A percentile compares a stretch with the other conserved stretches of the same genome.
These are phyloP conservation scores for Fusarium sp. DNA, from an alignment of 2,329 filamentous ascomycete species.

Conservation along the genomic window DNA sequence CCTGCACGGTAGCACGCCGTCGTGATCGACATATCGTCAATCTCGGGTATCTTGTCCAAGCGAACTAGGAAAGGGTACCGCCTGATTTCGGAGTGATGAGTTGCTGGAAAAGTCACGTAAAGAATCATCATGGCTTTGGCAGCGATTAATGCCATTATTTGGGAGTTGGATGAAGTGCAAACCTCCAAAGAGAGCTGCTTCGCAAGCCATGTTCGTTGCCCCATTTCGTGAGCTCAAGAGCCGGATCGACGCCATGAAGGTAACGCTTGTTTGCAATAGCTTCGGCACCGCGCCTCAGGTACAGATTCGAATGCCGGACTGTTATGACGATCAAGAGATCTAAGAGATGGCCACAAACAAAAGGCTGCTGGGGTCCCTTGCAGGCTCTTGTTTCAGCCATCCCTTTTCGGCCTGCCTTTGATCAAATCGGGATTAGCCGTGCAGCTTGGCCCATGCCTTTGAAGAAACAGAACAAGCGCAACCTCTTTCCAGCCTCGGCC, in stretches of 20 bases:
- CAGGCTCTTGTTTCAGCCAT: constrained; percentile 43
- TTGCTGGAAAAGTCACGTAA: constrained; percentile 26
- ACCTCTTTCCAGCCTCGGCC: constrained; percentile 36
- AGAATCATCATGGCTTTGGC: constrained; percentile 1
- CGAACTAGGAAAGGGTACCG: constrained; percentile 27
- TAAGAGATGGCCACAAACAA: constrained; percentile 45
- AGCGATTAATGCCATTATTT: background rate
- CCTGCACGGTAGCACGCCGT: constrained; percentile 38
- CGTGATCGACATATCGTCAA: constrained; percentile 49
- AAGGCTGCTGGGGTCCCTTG: constrained; percentile 41
- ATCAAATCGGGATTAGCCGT: constrained; percentile 41
- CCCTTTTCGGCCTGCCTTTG: constrained; percentile 36
- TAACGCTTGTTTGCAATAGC: constrained; percentile 36
- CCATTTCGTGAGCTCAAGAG: constrained; percentile 19
- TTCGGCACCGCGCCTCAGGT: constrained; percentile 36
- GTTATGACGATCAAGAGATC: constrained; percentile 40
- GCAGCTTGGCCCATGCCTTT: constrained; percentile 24
- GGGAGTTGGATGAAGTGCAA: background rate
- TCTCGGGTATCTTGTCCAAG: constrained; percentile 49
- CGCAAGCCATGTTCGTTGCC: constrained; percentile 1
- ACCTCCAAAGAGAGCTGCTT: constrained; percentile 2
- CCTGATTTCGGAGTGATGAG: constrained; percentile 21
- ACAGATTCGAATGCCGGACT: constrained; percentile 37
- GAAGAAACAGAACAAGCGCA: constrained; percentile 14
- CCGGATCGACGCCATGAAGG: constrained; percentile 35